Evolutionary conservation across 768 basidiomycete species (phyloP).

Genomic region (Cyclocybe aegerita): DNA sequence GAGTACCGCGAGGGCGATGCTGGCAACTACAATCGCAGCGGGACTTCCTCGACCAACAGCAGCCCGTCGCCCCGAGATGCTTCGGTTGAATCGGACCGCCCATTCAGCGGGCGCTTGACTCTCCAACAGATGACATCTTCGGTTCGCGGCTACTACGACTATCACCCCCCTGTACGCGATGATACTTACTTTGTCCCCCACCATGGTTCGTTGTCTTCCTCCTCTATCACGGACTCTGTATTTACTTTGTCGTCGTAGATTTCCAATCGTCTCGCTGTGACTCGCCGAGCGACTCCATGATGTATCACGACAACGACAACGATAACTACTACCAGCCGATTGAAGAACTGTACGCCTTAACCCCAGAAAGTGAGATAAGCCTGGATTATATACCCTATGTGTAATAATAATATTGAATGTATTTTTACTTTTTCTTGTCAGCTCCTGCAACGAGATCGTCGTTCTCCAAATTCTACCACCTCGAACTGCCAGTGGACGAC

Average conservation of each 20-base stretch:
- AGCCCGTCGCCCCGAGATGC: conserved; percentile 29
- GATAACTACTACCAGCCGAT: not conserved
- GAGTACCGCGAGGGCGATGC: conserved; percentile 33
- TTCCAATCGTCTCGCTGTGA: conserved; percentile 2
- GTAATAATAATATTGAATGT: conserved; percentile 17
- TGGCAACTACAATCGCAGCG: conserved; percentile 29
- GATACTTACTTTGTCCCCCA: not conserved
- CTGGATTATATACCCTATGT: conserved; percentile 18
- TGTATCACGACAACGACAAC: not conserved
- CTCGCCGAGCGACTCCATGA: conserved; percentile 4
- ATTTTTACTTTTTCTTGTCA: conserved; percentile 20
- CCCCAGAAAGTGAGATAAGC: conserved; percentile 17
- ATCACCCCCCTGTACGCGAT: not conserved
- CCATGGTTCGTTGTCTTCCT: not conserved
- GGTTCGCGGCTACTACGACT: conserved; percentile 11
- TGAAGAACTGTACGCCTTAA: no score
- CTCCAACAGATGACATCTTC: conserved; percentile 13
- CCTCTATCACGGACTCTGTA: not conserved
- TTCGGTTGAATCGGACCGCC: conserved; percentile 21
- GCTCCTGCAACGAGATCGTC: conserved; percentile 26
- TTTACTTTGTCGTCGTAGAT: not conserved
- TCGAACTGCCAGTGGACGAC: conserved; percentile 5
- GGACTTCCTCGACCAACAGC: conserved; percentile 28
- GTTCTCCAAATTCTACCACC: conserved; percentile 25
- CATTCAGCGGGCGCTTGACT: conserved; percentile 13